Evolutionary conservation across 805 yeast species (phyloP), one percentile per base, ranked within the genome.

Genomic region (Grigorovia jiainica): DNA sequence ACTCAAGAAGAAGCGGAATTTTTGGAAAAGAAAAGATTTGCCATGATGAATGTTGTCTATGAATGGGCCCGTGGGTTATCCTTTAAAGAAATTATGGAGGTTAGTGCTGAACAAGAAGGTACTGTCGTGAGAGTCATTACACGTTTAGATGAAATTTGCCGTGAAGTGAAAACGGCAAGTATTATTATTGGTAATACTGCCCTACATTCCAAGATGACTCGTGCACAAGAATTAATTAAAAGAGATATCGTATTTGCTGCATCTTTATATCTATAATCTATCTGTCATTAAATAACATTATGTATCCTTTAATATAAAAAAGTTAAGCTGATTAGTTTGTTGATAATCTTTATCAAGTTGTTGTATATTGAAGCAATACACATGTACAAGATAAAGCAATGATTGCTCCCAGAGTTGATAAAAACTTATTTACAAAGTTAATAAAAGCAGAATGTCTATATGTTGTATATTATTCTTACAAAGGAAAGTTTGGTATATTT

Each of bases 181-280:
- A 71, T 90, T 51, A 87, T 92, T 52, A 85, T 92, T 55, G 99
- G 98, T 42, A 96, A 92, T 61, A 79, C 94, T 6, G 75, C 76
- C n/a, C 71, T 92, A 48, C 94, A 87, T 61, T 70, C 85, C 37
- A 90, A 90, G 63, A 87, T 92, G 92, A 71, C 78, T 17, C 82
- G 77, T 42, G 96, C 97, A 0, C 97, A 90, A 64, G 97, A 92
- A 58, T 76, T 78, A 61, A 92, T 92, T 58, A 90, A 90, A 65
- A 78, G 99, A 54, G 98, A 92, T 60, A 92, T 92, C 52, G 97
- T 92, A 0, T 92, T 92, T 64, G 92, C 97, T 60, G 97, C 97
- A 4, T 84, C 95, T 43, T 73, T 92, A 46, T 92, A 92, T 58
- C 67, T 90, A 50, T 89, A 70, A 37, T 17, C 13, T 20, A 20